These are phyloP conservation scores for Stentor roeselii DNA, from an alignment of 73 alveolate genomes.

Conservation along the genomic window DNA sequence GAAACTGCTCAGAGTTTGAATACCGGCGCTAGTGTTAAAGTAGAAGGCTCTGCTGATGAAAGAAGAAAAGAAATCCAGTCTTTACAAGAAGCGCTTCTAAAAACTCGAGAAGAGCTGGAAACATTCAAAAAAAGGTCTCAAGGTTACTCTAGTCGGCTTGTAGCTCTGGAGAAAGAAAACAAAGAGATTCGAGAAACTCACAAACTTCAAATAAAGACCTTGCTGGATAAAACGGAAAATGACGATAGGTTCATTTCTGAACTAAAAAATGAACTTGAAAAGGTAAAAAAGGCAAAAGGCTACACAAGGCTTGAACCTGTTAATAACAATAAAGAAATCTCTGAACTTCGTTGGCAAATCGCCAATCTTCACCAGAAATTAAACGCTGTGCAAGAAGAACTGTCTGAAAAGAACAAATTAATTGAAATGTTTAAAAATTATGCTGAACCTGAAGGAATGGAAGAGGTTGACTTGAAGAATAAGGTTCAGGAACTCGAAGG, in stretches of 20 bases:
- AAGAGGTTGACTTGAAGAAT: not conserved
- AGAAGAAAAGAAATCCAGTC: not conserved
- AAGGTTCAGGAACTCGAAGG: not conserved
- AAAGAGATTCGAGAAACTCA: slow-evolving; percentile 8
- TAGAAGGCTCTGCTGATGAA: slow-evolving; percentile 18
- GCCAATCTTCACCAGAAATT: not conserved
- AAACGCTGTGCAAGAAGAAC: slow-evolving; percentile 16
- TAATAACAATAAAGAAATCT: not conserved
- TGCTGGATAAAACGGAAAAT: slow-evolving; percentile 25
- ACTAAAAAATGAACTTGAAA: not conserved
- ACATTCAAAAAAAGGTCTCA: not conserved
- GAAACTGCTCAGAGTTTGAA: not conserved
- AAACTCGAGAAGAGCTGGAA: slow-evolving; percentile 4
- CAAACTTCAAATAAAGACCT: slow-evolving; percentile 7
- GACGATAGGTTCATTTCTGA: slow-evolving; percentile 10
- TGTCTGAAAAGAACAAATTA: not conserved
- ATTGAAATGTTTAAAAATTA: slow-evolving; percentile 10
- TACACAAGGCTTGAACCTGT: not conserved
- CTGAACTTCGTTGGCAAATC: slow-evolving; percentile 6
- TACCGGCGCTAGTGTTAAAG: not conserved
- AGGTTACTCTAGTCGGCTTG: slow-evolving; percentile 4
- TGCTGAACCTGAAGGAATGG: not conserved
- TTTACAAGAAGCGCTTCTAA: slow-evolving; percentile 3
- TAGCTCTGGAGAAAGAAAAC: slow-evolving; percentile 7
- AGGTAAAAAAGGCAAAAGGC: not conserved